Base-by-base conservation (phyloP, 306 rosid species). In the Erythrophleum fordii region DNA sequence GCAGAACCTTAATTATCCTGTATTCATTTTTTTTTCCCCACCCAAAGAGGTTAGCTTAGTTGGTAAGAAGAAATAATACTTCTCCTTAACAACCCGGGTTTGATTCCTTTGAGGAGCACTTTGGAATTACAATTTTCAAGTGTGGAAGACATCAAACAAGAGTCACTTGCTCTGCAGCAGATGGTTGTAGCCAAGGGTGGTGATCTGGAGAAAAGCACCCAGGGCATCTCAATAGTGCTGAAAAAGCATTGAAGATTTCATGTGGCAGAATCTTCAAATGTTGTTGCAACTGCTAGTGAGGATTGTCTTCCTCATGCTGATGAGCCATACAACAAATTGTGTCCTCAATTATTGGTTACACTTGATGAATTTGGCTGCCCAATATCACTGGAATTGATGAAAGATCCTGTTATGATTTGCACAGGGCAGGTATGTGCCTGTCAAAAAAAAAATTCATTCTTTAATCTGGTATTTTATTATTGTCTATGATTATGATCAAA, bases 361-460 rank as follows among this genome's bases (percentile, higher is more conserved):
- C 98, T 97, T 1, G 93, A 94, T 77, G 97, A 92, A 87, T 94
- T 94, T 86, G 89, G 92, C 66, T 92, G 98, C 74, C 97, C 98
- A 51, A 92, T 94, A 78, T 92, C 98, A 61, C 90, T 94, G 60
- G 98, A 92, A 80, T 86, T 94, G 81, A 94, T 94, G 97, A 94
- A 87, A 74, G 97, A 92, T 89, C 98, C 98, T 17, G 97, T 94
- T 72, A 90, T 94, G 75, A 88, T 94, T 77, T 92, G 89, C 56
- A 91, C 98, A 8, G 97, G 98, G 77, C 98, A 94, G 97, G 98
- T 94, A 83, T 78, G 64, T 84, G 9, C 60, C 64, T 78, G 45
- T 49, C 51, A 7, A 29, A 14, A 1, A 8, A n/a, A 8, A 34
- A 9, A 5, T 25, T 46, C 20, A 46, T 48, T 59, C 56, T 37